These are phyloP conservation scores for Rhizopogon vinicolor DNA, from an alignment of 768 basidiomycete genomes.

Conservation along the genomic window DNA sequence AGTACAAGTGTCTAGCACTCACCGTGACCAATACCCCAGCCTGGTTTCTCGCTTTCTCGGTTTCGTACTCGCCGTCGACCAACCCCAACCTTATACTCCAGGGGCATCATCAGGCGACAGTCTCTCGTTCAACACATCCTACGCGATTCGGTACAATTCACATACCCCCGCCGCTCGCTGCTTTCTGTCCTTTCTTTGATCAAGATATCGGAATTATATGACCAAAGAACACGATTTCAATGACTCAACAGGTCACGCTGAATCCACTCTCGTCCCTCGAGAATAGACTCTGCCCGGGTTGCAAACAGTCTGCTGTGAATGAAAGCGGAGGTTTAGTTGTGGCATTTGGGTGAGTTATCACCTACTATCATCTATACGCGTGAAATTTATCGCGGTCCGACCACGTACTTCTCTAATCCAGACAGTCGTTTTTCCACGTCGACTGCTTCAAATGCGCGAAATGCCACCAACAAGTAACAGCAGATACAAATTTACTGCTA, in stretches of 20 bases:
- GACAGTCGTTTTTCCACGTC: conserved; percentile 92
- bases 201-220: not conserved
- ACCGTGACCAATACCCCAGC: not conserved
- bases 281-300: conserved; percentile 76
- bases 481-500: conserved; percentile 95
- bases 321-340: conserved; percentile 87
- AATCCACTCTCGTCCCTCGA: conserved; percentile 27
- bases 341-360: conserved; percentile 79
- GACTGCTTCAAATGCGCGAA: conserved; percentile 98
- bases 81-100: not conserved
- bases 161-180: conserved; percentile 3
- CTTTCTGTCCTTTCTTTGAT: conserved; percentile 2
- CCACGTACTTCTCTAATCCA: conserved; percentile 26
- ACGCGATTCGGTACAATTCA: conserved; percentile 2
- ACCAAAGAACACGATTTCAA: conserved; percentile 1
- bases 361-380: conserved; percentile 1
- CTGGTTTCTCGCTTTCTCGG: not conserved
- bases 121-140: not conserved
- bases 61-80: not conserved
- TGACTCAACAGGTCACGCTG: conserved; percentile 10
- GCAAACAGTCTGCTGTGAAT: conserved; percentile 74
- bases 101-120: not conserved
- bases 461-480: conserved; percentile 86
- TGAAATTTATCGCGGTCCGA: not conserved
- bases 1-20: not conserved